A percentile compares a stretch with the other conserved stretches of the same genome.
phyloP scores from a whole-genome alignment of 1,139 yeast species.

The Yamadazyma mexicana region DNA sequence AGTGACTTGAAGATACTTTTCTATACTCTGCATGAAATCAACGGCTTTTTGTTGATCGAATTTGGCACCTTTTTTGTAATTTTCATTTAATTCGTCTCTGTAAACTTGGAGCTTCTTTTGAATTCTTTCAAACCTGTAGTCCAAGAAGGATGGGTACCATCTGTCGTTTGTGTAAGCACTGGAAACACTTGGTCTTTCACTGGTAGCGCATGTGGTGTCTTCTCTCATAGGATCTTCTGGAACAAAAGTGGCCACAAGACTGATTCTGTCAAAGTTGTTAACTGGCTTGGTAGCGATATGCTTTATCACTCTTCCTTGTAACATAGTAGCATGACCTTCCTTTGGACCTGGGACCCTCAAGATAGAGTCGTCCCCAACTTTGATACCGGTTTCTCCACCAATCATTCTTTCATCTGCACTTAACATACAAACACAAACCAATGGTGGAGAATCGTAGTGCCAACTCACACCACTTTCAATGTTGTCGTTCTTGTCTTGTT shows the following conservation, averaged over 20 bases:
- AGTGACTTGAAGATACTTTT: constrained; percentile 32
- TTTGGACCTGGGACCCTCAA: constrained; percentile 14
- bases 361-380: constrained; percentile 24
- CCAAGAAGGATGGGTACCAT: constrained; percentile 46
- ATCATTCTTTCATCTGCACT: constrained; percentile 31
- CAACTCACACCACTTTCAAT: constrained; percentile 18
- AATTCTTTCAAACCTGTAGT: constrained; percentile 37
- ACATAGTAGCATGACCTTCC: constrained; percentile 39
- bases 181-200: constrained; percentile 40
- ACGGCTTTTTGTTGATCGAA: constrained; percentile 33
- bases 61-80: constrained; percentile 20
- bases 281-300: constrained; percentile 28
- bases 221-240: constrained; percentile 36
- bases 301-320: constrained; percentile 42
- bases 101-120: constrained; percentile 29
- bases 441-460: constrained; percentile 34
- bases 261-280: constrained; percentile 30
- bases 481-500: constrained; percentile 14
- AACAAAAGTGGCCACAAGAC: constrained; percentile 43
- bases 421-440: constrained; percentile 35
- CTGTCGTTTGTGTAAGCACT: constrained; percentile 35
- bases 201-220: constrained; percentile 40
- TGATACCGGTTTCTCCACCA: constrained; percentile 34
- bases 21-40: constrained; percentile 32
- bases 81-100: constrained; percentile 20